Evolutionary conservation across 177 flowering plant genomes (phyloP), one percentile per base, ranked within the genome.

Genomic region (Vitis hybrid): DNA sequence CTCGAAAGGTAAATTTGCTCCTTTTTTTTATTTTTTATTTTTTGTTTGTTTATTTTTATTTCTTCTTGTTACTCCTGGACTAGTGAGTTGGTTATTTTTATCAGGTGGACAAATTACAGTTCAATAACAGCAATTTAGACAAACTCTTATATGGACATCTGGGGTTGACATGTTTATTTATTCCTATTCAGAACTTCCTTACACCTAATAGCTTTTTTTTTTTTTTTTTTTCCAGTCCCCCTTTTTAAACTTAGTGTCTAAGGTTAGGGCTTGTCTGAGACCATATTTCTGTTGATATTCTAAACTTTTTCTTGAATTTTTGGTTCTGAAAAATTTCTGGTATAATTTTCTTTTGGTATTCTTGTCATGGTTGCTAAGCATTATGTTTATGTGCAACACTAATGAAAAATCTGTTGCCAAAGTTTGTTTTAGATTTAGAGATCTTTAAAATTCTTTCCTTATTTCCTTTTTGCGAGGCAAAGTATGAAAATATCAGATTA

Each of bases 1-100:
- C 74, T 51, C 80, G 57, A 60, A 90, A 88, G 91, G 97, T 91
- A 78, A 62, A 21, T n/a, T 18, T 73, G 52, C 50, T 45, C 14
- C 32, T 49, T 0, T 34, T 23, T 3, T 64, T 21, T 62, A 48
- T 12, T 58, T 50, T n/a, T 7, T 19, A 30, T 21, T 57, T 2
- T 56, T 48, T 69, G 26, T 49, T 21, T 48, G 30, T 51, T 61
- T 15, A 13, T 60, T 60, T 9, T 51, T 21, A 17, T 56, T 51
- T n/a, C 12, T 32, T 19, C 39, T 17, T 57, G 12, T 8, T 14
- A 18, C 45, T 39, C 45, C 21, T 50, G n/a, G 12, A 3, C 7
- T 21, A 3, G 50, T 50, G 30, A 64, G 19, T 21, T 19, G 10
- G 11, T 23, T 19, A 26, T 64, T 64, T 64, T 60, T 30, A 57